These are phyloP conservation scores for Kernera saxatilis DNA, from an alignment of 345 rosid genomes.

Conservation along the genomic window DNA sequence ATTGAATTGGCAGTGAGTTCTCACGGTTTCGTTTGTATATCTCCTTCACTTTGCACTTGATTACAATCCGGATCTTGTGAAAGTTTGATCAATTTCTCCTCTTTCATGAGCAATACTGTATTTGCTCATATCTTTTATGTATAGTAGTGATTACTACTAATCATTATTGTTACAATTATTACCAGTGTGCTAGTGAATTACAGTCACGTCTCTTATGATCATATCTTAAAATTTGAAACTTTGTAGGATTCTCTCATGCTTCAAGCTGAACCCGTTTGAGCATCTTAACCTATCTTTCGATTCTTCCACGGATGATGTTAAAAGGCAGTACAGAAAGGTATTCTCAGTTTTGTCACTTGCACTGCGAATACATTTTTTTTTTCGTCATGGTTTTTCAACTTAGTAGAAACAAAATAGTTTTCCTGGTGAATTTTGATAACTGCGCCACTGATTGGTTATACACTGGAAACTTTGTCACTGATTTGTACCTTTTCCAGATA, in stretches of 20 bases:
- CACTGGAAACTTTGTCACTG: conserved; percentile 9
- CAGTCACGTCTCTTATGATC: background rate
- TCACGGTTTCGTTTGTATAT: background rate
- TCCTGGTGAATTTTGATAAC: background rate
- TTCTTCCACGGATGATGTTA: conserved; percentile 66
- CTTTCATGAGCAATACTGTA: background rate
- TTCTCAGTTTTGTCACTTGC: background rate
- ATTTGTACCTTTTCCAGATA: conserved; percentile 38
- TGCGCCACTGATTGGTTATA: background rate
- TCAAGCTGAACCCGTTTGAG: conserved; percentile 95
- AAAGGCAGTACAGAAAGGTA: conserved; percentile 96
- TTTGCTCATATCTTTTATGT: background rate
- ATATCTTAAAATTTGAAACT: background rate
- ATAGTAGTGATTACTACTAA: background rate
- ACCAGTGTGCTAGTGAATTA: background rate
- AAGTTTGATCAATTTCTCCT: background rate
- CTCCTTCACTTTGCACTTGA: background rate
- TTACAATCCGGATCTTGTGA: background rate
- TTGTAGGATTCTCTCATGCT: conserved; percentile 89
- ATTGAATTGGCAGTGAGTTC: background rate
- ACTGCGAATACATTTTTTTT: background rate
- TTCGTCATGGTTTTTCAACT: background rate
- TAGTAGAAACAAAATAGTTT: background rate
- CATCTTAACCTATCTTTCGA: conserved; percentile 70
- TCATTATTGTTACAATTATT: background rate